These are phyloP conservation scores for Wickerhamomyces chambardii DNA, from an alignment of 805 yeast species.

Conservation along the genomic window DNA sequence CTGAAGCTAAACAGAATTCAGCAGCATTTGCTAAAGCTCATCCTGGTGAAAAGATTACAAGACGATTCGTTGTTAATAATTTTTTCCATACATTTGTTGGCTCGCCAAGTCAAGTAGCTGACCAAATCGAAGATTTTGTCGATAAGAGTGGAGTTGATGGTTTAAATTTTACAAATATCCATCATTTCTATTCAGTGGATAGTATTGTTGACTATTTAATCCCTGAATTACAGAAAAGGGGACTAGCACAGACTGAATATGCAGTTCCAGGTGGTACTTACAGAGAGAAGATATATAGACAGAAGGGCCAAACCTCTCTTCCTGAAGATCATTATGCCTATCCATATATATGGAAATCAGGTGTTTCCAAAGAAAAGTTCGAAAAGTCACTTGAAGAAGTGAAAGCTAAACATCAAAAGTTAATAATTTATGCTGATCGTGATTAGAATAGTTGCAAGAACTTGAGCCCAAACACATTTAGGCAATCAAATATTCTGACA, in stretches of 20 bases:
- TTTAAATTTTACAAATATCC: slow-evolving; percentile 26
- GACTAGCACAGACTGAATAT: slow-evolving; percentile 26
- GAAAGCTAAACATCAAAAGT: slow-evolving; percentile 1
- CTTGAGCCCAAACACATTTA: no score
- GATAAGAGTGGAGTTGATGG: slow-evolving; percentile 29
- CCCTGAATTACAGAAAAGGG: slow-evolving; percentile 25
- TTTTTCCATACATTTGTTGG: slow-evolving; percentile 14
- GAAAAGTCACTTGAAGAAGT: slow-evolving; percentile 5
- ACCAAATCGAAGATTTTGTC: slow-evolving; percentile 28
- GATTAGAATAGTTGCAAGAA: no score
- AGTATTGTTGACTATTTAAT: slow-evolving; percentile 24
- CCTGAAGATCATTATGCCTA: slow-evolving; percentile 7
- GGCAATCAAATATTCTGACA: no score
- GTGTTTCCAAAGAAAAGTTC: slow-evolving; percentile 17
- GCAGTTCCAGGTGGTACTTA: slow-evolving; percentile 20
- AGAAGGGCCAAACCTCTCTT: slow-evolving; percentile 7
- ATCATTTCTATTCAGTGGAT: slow-evolving; percentile 27
- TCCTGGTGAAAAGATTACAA: slow-evolving; percentile 10
- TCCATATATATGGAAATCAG: slow-evolving; percentile 8
- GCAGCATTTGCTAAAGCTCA: slow-evolving; percentile 16
- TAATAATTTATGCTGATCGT: slow-evolving; percentile 1
- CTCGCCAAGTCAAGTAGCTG: slow-evolving; percentile 26
- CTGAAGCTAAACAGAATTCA: slow-evolving; percentile 18
- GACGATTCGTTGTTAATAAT: slow-evolving; percentile 13
- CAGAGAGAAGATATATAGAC: slow-evolving; percentile 19